Base-by-base conservation (phyloP, 139 green algal genomes). In the Gonium pectorale region DNA sequence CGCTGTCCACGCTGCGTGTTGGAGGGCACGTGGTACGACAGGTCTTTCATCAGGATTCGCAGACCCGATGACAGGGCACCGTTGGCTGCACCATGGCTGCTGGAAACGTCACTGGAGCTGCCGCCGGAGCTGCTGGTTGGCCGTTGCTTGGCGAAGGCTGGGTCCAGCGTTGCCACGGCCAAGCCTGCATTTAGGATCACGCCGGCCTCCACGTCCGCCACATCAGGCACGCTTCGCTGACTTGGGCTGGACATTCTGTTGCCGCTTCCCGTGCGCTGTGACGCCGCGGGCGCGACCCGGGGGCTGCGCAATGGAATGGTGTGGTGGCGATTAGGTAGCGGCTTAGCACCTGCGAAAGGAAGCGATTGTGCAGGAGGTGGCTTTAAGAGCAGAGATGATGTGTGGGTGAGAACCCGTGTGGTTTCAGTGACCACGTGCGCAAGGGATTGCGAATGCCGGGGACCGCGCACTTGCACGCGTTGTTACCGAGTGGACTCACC, bases 11-110 rank as follows among this genome's bases (percentile, higher is more conserved):
- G 91, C n/a, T 94, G 89, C 19, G 66, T 74, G 26, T 71, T 87
- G 79, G 89, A 91, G 15, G 66, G 33, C 33, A 96, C 91, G 21
- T 77, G 89, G 87, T 96, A 96, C 2, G 75, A 87, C 8, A 96
- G 56, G n/a, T 90, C 81, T 44, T 63, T 78, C 69, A 78, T 78
- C 15, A 78, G 69, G 44, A 78, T 78, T 27, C 69, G 69, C n/a
- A 78, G 46, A 3, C 69, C 69, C 29, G 69, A 38, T 7, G 37
- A 41, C 4, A 2, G 5, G 2, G 24, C 13, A 33, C 38, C 11
- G 66, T 31, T 73, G 38, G 6, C 8, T 9, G 37, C 37, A 13
- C 66, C 52, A 2, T 3, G 51, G 22, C 7, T 5, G 66, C 13
- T 13, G 17, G 49, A 17, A 13, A 17, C 13, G 13, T 56, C 49